Base-by-base conservation (phyloP, 352 stramenopile genomes). In the Globisporangium abappressorium region DNA sequence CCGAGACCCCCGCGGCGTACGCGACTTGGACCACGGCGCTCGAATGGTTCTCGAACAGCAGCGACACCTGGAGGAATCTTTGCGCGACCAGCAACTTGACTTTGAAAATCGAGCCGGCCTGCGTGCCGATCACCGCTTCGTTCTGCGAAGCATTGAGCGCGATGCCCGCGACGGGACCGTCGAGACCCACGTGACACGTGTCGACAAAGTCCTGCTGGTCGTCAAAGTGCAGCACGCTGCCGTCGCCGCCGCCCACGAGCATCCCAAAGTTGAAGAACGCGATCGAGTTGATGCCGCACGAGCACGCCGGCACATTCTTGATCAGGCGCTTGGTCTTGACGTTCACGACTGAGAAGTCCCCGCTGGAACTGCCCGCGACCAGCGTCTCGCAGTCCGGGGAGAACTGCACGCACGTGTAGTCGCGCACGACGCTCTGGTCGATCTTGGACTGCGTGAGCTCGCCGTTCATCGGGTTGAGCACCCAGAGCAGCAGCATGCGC, bases 331-430 rank as follows among this genome's bases (percentile, higher is more conserved):
- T 81, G 34, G 79, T 88, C 66, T 94, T 91, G 69, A 97, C 80
- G 51, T 80, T 70, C 14, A 96, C 82, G 58, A 94, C 78, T 12
- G 90, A 78, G 66, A 97, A 96, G 62, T 97, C 91, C 8, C 92
- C 91, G 34, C 88, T 96, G 9, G 89, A 94, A 51, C 82, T 97
- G 2, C 88, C 89, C 49, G 86, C 91, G 11, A 96, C 85, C 46
- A 98, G 71, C 14, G 70, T 92, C 70, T 97, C 86, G 30, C 79
- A 67, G 53, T 97, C 90, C 0, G 86, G 80, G 1, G 87, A 88
- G 63, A 97, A 97, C 28, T 83, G 69, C 20, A 97, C 66, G 64
- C 82, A 88, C n/a, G 83, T 95, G 68, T 93, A 95, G 69, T 97
- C 89, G 12, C 83, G 78, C 62, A 92, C 73, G 55, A 91, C 78